These are phyloP conservation scores for Metahyphopichia silvanorum DNA, from an alignment of 805 yeast genomes.

Conservation along the genomic window DNA sequence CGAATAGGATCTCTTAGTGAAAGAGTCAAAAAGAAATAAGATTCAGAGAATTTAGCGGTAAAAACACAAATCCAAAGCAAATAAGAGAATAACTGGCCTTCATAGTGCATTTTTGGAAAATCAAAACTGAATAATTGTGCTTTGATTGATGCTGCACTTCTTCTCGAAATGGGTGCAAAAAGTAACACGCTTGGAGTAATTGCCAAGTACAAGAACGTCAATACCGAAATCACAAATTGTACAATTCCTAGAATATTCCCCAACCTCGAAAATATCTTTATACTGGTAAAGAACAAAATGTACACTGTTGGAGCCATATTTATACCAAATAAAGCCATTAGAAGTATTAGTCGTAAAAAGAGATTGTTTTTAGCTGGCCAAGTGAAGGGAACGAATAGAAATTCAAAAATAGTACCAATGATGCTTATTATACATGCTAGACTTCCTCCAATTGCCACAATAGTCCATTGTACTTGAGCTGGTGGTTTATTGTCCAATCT, in stretches of 20 bases:
- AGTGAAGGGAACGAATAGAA: constrained; percentile 21
- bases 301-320: constrained; percentile 29
- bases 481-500: constrained; percentile 43
- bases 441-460: constrained; percentile 44
- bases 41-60: constrained; percentile 31
- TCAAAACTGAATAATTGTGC: constrained; percentile 14
- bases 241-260: constrained; percentile 20
- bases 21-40: constrained; percentile 33
- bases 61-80: constrained; percentile 30
- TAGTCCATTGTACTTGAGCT: constrained; percentile 40
- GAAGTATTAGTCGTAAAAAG: constrained; percentile 10
- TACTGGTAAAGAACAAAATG: constrained; percentile 21
- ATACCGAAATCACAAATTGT: constrained; percentile 26
- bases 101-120: constrained; percentile 20
- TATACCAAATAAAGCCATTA: constrained; percentile 12
- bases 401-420: constrained; percentile 22
- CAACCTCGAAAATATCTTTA: constrained; percentile 17
- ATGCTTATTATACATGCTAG: constrained; percentile 32
- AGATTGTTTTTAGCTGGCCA: constrained; percentile 18
- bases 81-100: constrained; percentile 21
- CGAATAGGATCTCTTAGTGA: constrained; percentile 33
- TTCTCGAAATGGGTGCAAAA: constrained; percentile 9
- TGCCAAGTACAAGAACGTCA: constrained; percentile 27
- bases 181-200: constrained; percentile 21
- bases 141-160: constrained; percentile 7